Percentiles rank a stretch among this genome's conserved stretches.
phyloP scores from a whole-genome alignment of 805 yeast species.

The Candida anglica region DNA sequence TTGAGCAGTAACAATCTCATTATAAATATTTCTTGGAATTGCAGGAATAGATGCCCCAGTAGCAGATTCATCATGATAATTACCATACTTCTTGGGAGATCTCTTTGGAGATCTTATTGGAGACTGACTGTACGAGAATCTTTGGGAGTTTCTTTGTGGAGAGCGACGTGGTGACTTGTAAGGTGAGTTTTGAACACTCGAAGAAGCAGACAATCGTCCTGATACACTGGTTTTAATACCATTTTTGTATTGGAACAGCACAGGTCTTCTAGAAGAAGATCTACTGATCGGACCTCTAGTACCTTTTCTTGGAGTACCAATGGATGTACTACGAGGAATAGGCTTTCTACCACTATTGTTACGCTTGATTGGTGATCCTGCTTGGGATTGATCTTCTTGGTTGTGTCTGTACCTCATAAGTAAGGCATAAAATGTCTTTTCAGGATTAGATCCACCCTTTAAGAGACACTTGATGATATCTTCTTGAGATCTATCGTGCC shows the following conservation, averaged over 20 bases:
- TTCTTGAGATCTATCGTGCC: conserved; percentile 50
- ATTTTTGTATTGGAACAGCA: conserved; percentile 37
- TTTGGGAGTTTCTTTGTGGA: conserved; percentile 18
- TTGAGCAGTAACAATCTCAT: conserved; percentile 38
- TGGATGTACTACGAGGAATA: conserved; percentile 14
- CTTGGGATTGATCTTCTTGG: conserved; percentile 21
- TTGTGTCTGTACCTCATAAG: conserved; percentile 41
- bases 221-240: conserved; percentile 13
- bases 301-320: conserved; percentile 18
- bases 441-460: conserved; percentile 38
- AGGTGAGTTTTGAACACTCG: conserved; percentile 31
- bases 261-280: conserved; percentile 27
- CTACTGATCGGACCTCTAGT: conserved; percentile 32
- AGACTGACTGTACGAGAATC: conserved; percentile 11
- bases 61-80: conserved; percentile 6
- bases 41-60: conserved; percentile 17
- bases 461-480: conserved; percentile 36
- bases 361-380: conserved; percentile 1
- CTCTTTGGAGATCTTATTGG: conserved; percentile 15
- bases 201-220: conserved; percentile 21
- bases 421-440: conserved; percentile 44
- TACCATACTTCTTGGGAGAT: conserved; percentile 13
- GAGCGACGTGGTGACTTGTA: conserved; percentile 6
- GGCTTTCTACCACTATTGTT: conserved; percentile 10
- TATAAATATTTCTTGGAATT: conserved; percentile 40